These are phyloP conservation scores for Aspergillus aculeatus DNA, from an alignment of 2,329 filamentous ascomycete genomes.

Conservation along the genomic window DNA sequence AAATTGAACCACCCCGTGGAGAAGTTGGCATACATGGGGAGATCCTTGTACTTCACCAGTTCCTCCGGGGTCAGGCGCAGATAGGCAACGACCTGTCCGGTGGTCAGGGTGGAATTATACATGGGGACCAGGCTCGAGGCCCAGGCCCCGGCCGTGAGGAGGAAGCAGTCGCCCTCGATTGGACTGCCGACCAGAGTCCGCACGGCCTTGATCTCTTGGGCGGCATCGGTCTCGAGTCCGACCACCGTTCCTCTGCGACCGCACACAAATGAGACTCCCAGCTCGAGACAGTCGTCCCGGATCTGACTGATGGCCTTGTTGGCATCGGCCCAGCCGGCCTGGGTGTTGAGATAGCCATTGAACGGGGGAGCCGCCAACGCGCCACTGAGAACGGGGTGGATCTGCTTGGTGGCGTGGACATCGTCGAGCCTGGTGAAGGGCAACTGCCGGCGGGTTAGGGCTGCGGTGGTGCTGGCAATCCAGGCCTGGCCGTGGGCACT, in stretches of 20 bases:
- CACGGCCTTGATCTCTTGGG: constrained; percentile 8
- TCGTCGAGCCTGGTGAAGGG: constrained; percentile 8
- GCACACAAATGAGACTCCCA: constrained; percentile 17
- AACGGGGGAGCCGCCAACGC: constrained; percentile 17
- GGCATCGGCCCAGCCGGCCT: constrained; percentile 27
- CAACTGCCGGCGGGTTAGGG: constrained; percentile 11
- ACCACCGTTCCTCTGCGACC: constrained; percentile 17
- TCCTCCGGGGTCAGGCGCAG: constrained; percentile 68
- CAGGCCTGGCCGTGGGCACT: constrained; percentile 9
- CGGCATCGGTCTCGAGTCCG: constrained; percentile 16
- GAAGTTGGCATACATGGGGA: constrained; percentile 58
- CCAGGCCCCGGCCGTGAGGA: constrained; percentile 28
- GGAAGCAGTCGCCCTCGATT: constrained; percentile 18
- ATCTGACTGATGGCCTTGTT: constrained; percentile 18
- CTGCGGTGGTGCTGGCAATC: constrained; percentile 11
- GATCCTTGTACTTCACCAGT: constrained; percentile 52
- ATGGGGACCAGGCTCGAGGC: constrained; percentile 18
- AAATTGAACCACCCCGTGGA: constrained; percentile 50
- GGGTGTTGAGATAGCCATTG: constrained; percentile 20
- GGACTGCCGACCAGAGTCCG: constrained; percentile 18
- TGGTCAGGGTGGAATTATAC: constrained; percentile 57
- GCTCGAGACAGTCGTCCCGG: constrained; percentile 17
- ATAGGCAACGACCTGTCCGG: constrained; percentile 75
- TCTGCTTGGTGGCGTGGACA: constrained; percentile 20
- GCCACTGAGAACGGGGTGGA: constrained; percentile 25